These are phyloP conservation scores for Kluyveromyces nonfermentans DNA, from an alignment of 805 yeast genomes.

Conservation along the genomic window DNA sequence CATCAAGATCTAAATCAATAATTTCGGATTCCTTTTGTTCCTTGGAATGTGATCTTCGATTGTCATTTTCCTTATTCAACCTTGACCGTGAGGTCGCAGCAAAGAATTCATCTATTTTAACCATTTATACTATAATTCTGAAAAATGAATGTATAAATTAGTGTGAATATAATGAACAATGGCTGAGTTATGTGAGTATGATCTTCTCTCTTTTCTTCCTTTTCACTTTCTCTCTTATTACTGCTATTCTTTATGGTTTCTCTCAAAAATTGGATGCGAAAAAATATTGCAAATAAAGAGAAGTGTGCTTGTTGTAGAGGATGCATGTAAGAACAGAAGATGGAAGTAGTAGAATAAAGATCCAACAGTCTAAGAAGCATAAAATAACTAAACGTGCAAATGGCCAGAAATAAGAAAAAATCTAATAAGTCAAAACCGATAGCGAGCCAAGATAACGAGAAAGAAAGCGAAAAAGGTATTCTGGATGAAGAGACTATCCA, in stretches of 20 bases:
- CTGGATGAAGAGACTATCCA: neutral
- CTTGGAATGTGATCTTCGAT: neutral
- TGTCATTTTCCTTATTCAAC: neutral
- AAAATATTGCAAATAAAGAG: neutral
- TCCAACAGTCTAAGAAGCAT: neutral
- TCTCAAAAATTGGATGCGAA: neutral
- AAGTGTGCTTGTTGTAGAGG: neutral
- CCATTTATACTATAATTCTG: neutral
- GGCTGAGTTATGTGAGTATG: too few species aligned
- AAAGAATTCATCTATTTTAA: neutral
- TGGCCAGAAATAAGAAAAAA: slow-evolving; percentile 18
- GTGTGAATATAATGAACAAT: too few species aligned
- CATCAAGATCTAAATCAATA: slow-evolving; percentile 10
- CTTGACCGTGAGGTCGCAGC: neutral
- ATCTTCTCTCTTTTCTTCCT: too few species aligned
- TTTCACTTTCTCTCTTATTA: neutral
- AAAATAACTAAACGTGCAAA: neutral
- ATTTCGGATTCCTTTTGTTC: neutral
- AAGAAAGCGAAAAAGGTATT: neutral
- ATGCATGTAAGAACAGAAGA: neutral
- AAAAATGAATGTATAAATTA: neutral
- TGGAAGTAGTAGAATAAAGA: too few species aligned
- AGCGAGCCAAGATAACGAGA: neutral
- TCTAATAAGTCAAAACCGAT: slow-evolving; percentile 5
- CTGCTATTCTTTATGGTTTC: neutral